Conservation (phyloP, 352 stramenopile species). For the Aphanomyces euteiches region DNA sequence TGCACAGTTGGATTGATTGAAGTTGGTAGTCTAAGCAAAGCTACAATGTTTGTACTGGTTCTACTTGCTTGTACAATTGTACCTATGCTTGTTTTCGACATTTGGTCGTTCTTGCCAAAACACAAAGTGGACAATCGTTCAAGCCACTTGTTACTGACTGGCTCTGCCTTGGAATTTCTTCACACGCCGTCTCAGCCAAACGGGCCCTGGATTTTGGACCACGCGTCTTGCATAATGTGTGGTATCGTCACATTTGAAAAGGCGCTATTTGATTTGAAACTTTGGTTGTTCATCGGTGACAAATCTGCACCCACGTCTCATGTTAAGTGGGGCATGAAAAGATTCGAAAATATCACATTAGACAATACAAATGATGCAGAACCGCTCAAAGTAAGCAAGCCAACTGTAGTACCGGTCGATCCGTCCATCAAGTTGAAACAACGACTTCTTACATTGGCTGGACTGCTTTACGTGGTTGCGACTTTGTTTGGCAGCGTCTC, state of each 20-base stretch:
- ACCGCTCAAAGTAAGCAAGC: neutral
- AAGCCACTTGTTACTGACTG: neutral
- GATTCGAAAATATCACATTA: too few relatives aligned
- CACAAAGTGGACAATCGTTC: too few relatives aligned
- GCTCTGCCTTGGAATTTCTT: neutral
- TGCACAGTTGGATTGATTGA: neutral
- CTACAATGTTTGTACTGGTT: neutral
- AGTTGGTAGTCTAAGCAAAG: neutral
- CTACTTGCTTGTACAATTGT: neutral
- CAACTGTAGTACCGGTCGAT: neutral
- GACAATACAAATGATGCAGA: too few relatives aligned
- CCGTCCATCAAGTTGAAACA: neutral
- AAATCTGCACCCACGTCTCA: neutral
- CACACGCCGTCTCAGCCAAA: neutral
- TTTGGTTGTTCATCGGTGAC: neutral
- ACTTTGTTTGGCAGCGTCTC: constrained; percentile 14
- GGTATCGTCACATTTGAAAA: neutral
- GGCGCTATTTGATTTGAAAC: neutral
- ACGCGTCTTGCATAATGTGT: neutral
- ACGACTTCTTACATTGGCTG: neutral
- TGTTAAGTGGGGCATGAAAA: neutral
- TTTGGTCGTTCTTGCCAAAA: too few relatives aligned
- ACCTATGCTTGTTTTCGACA: too few relatives aligned
- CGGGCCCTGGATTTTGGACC: neutral
- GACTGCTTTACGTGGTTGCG: neutral